Conservation (phyloP, 371 early-diverging fungal genomes). For the Chytridium lagenaria region DNA sequence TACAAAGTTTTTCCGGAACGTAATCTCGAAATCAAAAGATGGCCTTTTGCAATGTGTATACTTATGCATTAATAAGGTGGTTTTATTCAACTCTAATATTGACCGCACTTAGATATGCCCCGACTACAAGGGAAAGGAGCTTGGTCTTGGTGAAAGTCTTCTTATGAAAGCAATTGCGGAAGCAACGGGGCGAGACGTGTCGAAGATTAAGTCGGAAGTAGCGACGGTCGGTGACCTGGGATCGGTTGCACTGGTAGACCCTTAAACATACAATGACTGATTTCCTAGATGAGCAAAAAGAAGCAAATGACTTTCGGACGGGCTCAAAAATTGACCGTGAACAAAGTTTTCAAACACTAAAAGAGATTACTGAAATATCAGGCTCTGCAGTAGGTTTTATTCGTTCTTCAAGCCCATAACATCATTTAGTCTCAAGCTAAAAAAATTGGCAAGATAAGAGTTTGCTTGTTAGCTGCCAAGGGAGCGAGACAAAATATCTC, state of each 20-base stretch:
- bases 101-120: conserved; percentile 74
- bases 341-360: conserved; percentile 86
- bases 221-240: conserved; percentile 91
- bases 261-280: neutral
- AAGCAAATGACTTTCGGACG: conserved; percentile 65
- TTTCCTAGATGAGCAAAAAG: conserved; percentile 63
- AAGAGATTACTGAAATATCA: conserved; percentile 82
- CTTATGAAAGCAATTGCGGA: conserved; percentile 93
- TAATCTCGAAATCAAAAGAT: conserved; percentile 74
- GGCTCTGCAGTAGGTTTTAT: conserved; percentile 68
- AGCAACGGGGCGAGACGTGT: conserved; percentile 79
- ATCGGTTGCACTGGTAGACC: conserved; percentile 77
- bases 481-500: conserved; percentile 91
- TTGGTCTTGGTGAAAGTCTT: conserved; percentile 95
- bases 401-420: neutral
- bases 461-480: conserved; percentile 82
- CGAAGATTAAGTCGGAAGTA: conserved; percentile 81
- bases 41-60: conserved; percentile 81
- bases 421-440: conserved; percentile 36
- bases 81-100: conserved; percentile 3
- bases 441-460: conserved; percentile 78
- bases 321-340: conserved; percentile 76
- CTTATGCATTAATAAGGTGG: conserved; percentile 92
- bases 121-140: conserved; percentile 94
- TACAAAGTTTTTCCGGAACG: conserved; percentile 75